A percentile compares a stretch with the other conserved stretches of the same genome.
Evolutionary conservation across 176 grass and related monocot species (phyloP).

Genomic region (Chrysopogon serrulatus): DNA sequence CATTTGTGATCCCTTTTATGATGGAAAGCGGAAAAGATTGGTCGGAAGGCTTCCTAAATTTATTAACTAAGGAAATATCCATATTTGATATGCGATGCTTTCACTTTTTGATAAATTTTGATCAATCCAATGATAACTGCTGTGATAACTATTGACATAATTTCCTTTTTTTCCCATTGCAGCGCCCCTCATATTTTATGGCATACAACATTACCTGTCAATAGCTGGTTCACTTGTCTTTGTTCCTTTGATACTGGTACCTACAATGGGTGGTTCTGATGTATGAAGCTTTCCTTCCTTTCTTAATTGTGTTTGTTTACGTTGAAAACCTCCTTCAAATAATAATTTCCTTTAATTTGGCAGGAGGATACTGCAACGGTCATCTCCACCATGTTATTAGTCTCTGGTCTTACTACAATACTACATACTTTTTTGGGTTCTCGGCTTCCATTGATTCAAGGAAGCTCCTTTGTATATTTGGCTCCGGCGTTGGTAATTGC

Average conservation of each 20-base stretch:
- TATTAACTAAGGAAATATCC: background rate
- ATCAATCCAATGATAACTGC: constrained; percentile 13
- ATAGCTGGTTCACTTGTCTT: constrained; percentile 94
- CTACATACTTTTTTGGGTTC: constrained; percentile 87
- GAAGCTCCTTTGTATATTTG: constrained; percentile 98
- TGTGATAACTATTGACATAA: background rate
- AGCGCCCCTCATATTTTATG: constrained; percentile 79
- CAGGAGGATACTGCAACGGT: constrained; percentile 96
- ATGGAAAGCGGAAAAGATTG: too few relatives aligned
- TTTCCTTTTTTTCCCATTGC: constrained; percentile 44
- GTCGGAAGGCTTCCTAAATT: background rate
- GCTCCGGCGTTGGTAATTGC: constrained; percentile 92
- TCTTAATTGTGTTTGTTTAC: constrained; percentile 30
- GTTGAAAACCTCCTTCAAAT: constrained; percentile 27
- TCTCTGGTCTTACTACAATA: constrained; percentile 93
- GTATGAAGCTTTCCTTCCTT: constrained; percentile 49
- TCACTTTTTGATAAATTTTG: constrained; percentile 6
- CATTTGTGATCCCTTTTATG: background rate
- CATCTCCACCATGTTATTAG: constrained; percentile 87
- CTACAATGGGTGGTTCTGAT: constrained; percentile 90
- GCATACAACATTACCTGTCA: constrained; percentile 91
- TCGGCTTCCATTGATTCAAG: constrained; percentile 93
- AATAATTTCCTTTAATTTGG: constrained; percentile 34
- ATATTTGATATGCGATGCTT: background rate
- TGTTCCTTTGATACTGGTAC: constrained; percentile 94